phyloP scores from a whole-genome alignment of 768 basidiomycete genomes.

The Infundibulicybe gibba region DNA sequence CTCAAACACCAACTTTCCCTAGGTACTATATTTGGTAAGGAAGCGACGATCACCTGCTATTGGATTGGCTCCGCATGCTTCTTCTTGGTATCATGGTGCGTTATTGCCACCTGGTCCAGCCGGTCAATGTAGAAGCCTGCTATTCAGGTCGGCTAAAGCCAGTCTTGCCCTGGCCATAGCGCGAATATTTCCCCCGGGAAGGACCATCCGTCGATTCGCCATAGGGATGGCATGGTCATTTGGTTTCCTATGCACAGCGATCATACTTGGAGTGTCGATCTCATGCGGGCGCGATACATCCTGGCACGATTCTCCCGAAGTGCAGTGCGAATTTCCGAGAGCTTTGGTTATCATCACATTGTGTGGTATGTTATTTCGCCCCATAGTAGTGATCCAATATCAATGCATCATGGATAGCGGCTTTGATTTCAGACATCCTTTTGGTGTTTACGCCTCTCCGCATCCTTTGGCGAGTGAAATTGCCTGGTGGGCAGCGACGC shows the following conservation, averaged over 20 bases:
- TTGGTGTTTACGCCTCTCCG: neutral
- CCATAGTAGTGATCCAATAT: neutral
- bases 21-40: too few relatives aligned
- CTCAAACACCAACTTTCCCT: neutral
- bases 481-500: too few relatives aligned
- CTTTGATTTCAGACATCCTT: neutral
- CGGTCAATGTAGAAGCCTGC: too few relatives aligned
- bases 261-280: neutral
- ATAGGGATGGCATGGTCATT: too few relatives aligned
- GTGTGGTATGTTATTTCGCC: neutral
- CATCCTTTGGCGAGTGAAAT: neutral
- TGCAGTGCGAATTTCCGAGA: neutral
- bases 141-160: neutral
- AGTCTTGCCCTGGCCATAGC: too few relatives aligned
- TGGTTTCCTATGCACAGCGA: neutral
- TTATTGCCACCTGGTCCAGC: too few relatives aligned
- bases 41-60: too few relatives aligned
- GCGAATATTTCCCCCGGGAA: too few relatives aligned
- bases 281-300: too few relatives aligned
- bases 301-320: too few relatives aligned
- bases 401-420: neutral
- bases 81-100: neutral
- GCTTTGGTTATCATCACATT: neutral
- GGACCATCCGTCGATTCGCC: too few relatives aligned
- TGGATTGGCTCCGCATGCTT: too few relatives aligned